Evolutionary conservation across 164 flowering plant species (phyloP).

Genomic region (Houttuynia cordata): DNA sequence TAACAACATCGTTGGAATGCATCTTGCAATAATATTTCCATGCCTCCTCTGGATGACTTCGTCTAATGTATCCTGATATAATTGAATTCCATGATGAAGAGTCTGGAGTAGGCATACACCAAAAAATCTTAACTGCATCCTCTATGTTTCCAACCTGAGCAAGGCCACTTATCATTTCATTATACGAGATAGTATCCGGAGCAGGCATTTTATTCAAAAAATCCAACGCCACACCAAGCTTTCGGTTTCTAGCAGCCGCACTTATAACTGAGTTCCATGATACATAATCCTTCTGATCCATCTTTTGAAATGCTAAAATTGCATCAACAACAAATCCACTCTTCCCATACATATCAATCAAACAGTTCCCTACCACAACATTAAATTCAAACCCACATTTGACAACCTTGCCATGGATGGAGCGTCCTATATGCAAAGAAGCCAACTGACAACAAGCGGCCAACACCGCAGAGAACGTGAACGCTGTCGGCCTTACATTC

Average conservation of each 20-base stretch:
- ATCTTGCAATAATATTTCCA: slow-evolving; percentile 33
- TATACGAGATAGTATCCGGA: slow-evolving; percentile 56
- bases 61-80: slow-evolving; percentile 42
- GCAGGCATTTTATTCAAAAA: slow-evolving; percentile 36
- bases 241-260: slow-evolving; percentile 37
- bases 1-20: slow-evolving; percentile 26
- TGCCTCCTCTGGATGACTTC: slow-evolving; percentile 31
- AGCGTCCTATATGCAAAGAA: slow-evolving; percentile 24
- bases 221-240: slow-evolving; percentile 25
- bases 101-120: slow-evolving; percentile 36
- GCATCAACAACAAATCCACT: slow-evolving; percentile 40
- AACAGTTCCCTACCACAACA: slow-evolving; percentile 37
- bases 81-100: slow-evolving; percentile 76
- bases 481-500: slow-evolving; percentile 23
- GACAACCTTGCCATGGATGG: slow-evolving; percentile 40
- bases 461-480: slow-evolving; percentile 40
- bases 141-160: slow-evolving; percentile 45
- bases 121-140: slow-evolving; percentile 31
- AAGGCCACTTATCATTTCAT: slow-evolving; percentile 45
- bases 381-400: slow-evolving; percentile 29
- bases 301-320: slow-evolving; percentile 21
- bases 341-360: slow-evolving; percentile 66
- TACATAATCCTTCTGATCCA: slow-evolving; percentile 31
- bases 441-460: slow-evolving; percentile 36
- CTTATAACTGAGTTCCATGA: slow-evolving; percentile 64